Conservation (phyloP, 495 filamentous ascomycete genomes). For the Aspergillus kassunensis region DNA sequence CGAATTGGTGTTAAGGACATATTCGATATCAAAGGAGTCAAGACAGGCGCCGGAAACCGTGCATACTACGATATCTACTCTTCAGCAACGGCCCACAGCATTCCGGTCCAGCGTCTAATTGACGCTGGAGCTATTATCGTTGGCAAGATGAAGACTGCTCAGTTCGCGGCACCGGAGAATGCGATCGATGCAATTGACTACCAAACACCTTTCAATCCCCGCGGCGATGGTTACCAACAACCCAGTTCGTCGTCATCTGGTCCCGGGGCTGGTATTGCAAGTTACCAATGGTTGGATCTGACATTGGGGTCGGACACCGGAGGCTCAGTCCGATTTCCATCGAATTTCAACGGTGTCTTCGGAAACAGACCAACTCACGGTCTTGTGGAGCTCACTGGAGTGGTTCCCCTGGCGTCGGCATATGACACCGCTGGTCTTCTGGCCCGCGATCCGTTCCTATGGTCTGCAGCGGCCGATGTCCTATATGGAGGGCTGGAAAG, state of each 20-base stretch:
- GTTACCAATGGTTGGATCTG: conserved; percentile 42
- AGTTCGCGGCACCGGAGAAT: conserved; percentile 28
- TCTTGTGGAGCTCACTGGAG: conserved; percentile 19
- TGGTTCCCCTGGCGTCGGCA: conserved; percentile 40
- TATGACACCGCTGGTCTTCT: conserved; percentile 49
- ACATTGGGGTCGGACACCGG: conserved; percentile 46
- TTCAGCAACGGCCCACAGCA: too few species aligned
- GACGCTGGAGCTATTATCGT: conserved; percentile 32
- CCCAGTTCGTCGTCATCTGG: conserved; percentile 32
- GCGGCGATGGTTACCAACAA: conserved; percentile 41
- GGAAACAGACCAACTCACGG: conserved; percentile 28
- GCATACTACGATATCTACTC: conserved; percentile 14
- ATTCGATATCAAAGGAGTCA: conserved; percentile 26
- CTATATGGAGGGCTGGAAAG: too few species aligned
- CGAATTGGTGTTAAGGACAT: conserved; percentile 33
- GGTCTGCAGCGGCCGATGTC: conserved; percentile 40
- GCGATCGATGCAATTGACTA: conserved; percentile 26
- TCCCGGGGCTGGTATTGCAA: conserved; percentile 29
- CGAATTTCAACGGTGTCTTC: conserved; percentile 31
- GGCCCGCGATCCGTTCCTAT: conserved; percentile 43
- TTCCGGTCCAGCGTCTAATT: too few species aligned
- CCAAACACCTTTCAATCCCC: conserved; percentile 39
- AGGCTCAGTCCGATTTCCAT: conserved; percentile 35
- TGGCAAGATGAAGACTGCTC: conserved; percentile 22
- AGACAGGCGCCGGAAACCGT: conserved; percentile 26